Conservation (phyloP, 1,284 basidiomycete species). For the Heterobasidion irregulare region DNA sequence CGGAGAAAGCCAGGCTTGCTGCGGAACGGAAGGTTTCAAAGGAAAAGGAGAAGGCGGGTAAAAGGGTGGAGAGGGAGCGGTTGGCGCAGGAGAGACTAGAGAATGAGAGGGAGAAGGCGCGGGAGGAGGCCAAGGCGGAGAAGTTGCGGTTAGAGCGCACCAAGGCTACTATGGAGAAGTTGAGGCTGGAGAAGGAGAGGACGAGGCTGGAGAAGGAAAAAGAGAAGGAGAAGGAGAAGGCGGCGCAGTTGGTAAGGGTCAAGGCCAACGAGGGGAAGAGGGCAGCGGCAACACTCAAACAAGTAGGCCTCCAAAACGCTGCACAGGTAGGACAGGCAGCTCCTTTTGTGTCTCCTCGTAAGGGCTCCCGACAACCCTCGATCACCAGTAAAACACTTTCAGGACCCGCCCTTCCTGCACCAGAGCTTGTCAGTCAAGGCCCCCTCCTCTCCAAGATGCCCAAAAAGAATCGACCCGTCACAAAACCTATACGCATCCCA, state of each 20-base stretch:
- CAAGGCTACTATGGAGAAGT: constrained; percentile 17
- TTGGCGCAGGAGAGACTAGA: constrained; percentile 31
- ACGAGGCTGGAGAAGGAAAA: constrained; percentile 8
- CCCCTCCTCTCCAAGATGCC: constrained; percentile 73
- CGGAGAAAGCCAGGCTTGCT: constrained; percentile 22
- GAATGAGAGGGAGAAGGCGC: constrained; percentile 28
- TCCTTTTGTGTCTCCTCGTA: constrained; percentile 9
- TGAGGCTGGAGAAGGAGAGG: constrained; percentile 18
- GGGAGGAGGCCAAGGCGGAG: constrained; percentile 20
- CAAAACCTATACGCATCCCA: constrained; percentile 49
- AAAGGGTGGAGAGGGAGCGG: constrained; percentile 16
- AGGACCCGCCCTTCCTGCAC: constrained; percentile 14
- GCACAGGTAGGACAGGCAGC: constrained; percentile 3
- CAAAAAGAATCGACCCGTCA: constrained; percentile 65
- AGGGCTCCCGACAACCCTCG: constrained; percentile 7
- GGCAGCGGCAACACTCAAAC: constrained; percentile 23
- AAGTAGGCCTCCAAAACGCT: constrained; percentile 10
- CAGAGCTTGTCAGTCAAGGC: constrained; percentile 35
- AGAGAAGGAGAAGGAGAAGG: constrained; percentile 18
- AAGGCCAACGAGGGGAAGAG: constrained; percentile 11
- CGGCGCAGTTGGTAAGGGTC: constrained; percentile 18
- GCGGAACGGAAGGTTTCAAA: constrained; percentile 29
- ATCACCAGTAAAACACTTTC: constrained; percentile 12
- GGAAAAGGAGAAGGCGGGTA: constrained; percentile 25
- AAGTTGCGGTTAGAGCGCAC: constrained; percentile 23